Conservation (phyloP, 163 green algal genomes). For the Volvox carteri region DNA sequence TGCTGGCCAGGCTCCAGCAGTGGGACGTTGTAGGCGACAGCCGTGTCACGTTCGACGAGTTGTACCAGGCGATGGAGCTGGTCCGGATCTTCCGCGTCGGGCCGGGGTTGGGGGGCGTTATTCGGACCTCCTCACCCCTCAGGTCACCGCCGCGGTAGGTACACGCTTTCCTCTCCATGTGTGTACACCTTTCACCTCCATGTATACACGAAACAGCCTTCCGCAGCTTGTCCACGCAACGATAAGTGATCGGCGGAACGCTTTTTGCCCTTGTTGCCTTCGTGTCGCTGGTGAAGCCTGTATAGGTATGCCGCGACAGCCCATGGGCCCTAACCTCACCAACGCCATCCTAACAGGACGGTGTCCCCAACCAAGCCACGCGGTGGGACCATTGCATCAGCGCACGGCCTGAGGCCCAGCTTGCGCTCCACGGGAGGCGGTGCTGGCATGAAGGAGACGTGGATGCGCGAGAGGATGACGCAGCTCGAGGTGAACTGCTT, state of each 20-base stretch:
- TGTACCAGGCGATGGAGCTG: slow-evolving; percentile 69
- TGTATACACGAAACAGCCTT: too few species aligned
- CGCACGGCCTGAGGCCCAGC: slow-evolving; percentile 12
- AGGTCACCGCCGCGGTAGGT: slow-evolving; percentile 30
- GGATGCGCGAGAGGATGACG: slow-evolving; percentile 63
- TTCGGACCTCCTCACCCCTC: slow-evolving; percentile 45
- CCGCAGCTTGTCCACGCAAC: too few species aligned
- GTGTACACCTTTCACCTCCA: too few species aligned
- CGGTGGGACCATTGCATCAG: background rate
- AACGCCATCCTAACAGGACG: slow-evolving; percentile 29
- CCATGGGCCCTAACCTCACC: too few species aligned
- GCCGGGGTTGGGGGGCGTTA: slow-evolving; percentile 43
- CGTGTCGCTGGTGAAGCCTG: too few species aligned
- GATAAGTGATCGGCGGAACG: too few species aligned
- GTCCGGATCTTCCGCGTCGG: slow-evolving; percentile 60
- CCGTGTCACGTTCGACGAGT: slow-evolving; percentile 57
- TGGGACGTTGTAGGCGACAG: slow-evolving; percentile 68
- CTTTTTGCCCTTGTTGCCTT: too few species aligned
- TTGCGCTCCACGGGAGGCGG: slow-evolving; percentile 12
- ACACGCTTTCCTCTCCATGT: too few species aligned
- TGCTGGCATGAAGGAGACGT: slow-evolving; percentile 69
- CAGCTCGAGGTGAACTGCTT: slow-evolving; percentile 66
- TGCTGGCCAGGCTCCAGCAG: slow-evolving; percentile 70
- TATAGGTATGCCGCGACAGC: too few species aligned
- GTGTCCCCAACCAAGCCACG: slow-evolving; percentile 21